Base-by-base conservation (phyloP, 768 basidiomycete species). In the Chiua virens region DNA sequence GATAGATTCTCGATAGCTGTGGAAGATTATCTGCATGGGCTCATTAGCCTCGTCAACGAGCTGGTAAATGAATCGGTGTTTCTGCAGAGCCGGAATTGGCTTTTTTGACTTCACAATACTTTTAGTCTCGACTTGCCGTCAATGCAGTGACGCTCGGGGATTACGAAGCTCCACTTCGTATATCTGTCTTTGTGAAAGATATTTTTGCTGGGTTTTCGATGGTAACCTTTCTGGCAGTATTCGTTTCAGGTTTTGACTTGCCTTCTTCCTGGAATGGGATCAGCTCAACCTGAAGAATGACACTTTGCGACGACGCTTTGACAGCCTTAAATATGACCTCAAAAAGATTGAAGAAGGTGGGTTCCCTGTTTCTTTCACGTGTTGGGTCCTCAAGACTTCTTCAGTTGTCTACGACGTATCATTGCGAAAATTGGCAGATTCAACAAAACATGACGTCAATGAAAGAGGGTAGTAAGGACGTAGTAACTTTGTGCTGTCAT, bases 321-420 rank as follows among this genome's bases (percentile, higher is more conserved):
- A 92, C 62, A 82, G 86, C 55, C 72, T 92, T 30, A 92, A 92
- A 62, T 92, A 92, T 55, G 90, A 91, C 63, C 79, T 92, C 54
- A 91, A 91, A 67, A 91, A 90, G 61, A 87, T 92, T 17, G 89
- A 92, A 72, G 90, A 92, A 83, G 89, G 90, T 81, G 49, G 42
- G 74, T 57, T 25, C 22, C 15, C 42, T 39, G 32, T 28, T 41
- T n/a, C n/a, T n/a, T n/a, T n/a, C n/a, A n/a, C n/a, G 47, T 35
- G 49, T 41, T 27, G 25, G 22, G 28, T n/a, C 38, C 54, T 41
- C 38, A 18, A 23, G 20, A 13, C 36, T 48, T 22, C 34, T 50
- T 20, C 55, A 92, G 89, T 92, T 43, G 90, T 92, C 2, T 92
- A 92, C 61, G 90, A 92, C 65, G 82, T 92, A 15, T 89, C 89